phyloP scores from a whole-genome alignment of 495 filamentous ascomycete species.

The Cladorrhinum samala region DNA sequence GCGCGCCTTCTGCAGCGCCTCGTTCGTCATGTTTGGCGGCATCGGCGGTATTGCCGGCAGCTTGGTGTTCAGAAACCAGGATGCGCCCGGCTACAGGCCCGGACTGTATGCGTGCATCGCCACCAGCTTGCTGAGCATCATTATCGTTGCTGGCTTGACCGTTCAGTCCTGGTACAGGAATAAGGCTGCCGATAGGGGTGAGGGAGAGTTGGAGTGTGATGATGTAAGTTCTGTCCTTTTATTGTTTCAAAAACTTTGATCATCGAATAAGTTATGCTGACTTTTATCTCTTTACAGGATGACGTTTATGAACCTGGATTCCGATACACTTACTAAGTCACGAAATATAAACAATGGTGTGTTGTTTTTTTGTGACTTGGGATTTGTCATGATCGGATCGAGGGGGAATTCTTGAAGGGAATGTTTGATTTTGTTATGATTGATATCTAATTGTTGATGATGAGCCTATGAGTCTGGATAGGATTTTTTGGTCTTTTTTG shows the following conservation, averaged over 20 bases:
- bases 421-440: too few relatives aligned
- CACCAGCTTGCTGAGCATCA: conserved; percentile 27
- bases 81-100: conserved; percentile 32
- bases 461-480: too few relatives aligned
- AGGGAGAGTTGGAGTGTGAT: conserved; percentile 38
- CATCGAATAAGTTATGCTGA: too few relatives aligned
- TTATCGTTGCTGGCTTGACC: conserved; percentile 31
- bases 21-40: conserved; percentile 52
- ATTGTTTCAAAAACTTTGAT: too few relatives aligned
- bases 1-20: conserved; percentile 54
- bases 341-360: too few relatives aligned
- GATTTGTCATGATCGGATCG: too few relatives aligned
- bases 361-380: background rate
- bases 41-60: conserved; percentile 56
- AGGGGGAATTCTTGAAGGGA: too few relatives aligned
- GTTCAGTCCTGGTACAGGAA: conserved; percentile 31
- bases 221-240: too few relatives aligned
- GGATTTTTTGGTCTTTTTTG: too few relatives aligned
- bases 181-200: conserved; percentile 37
- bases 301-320: conserved; percentile 35
- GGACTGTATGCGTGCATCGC: conserved; percentile 43
- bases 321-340: conserved; percentile 44
- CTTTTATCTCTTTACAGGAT: too few relatives aligned
- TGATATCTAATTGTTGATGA: too few relatives aligned
- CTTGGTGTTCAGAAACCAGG: conserved; percentile 47